Percentiles rank a stretch among this genome's conserved stretches.
Conservation (phyloP, 2,329 filamentous ascomycete genomes). For the Pleurostoma richardsiae region DNA sequence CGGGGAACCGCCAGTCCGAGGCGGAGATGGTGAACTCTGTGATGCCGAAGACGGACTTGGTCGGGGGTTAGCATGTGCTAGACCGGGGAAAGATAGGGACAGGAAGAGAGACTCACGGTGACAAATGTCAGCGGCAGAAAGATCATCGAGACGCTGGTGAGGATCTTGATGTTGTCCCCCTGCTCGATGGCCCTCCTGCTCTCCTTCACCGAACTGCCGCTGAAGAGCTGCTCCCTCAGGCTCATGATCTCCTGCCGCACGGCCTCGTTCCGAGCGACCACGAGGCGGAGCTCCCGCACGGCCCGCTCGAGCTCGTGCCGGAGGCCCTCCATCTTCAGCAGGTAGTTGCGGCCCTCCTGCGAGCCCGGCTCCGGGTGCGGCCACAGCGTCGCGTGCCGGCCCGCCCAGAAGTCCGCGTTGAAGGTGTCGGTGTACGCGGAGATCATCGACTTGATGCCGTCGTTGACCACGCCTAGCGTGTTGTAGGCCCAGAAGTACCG, state of each 20-base stretch:
- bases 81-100: neutral
- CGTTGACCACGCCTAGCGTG: conserved; percentile 54
- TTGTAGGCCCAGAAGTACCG: conserved; percentile 61
- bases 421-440: conserved; percentile 53
- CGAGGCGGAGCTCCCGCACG: conserved; percentile 39
- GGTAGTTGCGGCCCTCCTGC: conserved; percentile 39
- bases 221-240: conserved; percentile 57
- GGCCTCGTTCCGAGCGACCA: conserved; percentile 46
- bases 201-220: conserved; percentile 58
- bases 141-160: conserved; percentile 57
- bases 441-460: conserved; percentile 53
- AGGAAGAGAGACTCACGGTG: conserved; percentile 31
- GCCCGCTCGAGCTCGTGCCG: conserved; percentile 45
- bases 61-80: neutral
- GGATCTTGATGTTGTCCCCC: conserved; percentile 55
- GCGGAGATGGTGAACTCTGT: conserved; percentile 36
- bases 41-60: conserved; percentile 48
- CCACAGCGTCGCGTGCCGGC: conserved; percentile 49
- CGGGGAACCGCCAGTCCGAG: conserved; percentile 37
- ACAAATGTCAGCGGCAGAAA: conserved; percentile 59
- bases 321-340: conserved; percentile 38
- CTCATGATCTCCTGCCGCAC: conserved; percentile 50
- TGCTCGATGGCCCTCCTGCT: conserved; percentile 57
- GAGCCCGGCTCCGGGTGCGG: conserved; percentile 42
- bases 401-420: conserved; percentile 53